These are phyloP conservation scores for Sphaerulina populicola DNA, from an alignment of 2,329 filamentous ascomycete genomes.

Conservation along the genomic window DNA sequence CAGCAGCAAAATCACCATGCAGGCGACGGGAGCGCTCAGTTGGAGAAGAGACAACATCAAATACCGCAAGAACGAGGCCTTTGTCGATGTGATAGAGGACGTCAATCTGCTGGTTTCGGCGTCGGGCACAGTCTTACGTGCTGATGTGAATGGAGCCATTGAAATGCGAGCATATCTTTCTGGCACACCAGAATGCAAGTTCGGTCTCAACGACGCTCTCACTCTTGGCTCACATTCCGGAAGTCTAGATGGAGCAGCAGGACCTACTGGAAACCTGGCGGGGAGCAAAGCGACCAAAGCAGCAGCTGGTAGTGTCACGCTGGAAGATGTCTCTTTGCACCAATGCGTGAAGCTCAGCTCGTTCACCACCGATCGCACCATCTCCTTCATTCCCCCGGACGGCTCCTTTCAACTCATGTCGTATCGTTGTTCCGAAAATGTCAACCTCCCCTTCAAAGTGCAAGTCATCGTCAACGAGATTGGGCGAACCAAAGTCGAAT, in stretches of 20 bases:
- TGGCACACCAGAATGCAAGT: constrained; percentile 97
- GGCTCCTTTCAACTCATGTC: constrained; percentile 98
- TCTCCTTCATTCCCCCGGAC: constrained; percentile 92
- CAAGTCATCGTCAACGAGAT: constrained; percentile 98
- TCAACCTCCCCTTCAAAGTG: constrained; percentile 97
- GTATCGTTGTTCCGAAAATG: constrained; percentile 95
- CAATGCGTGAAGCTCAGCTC: constrained; percentile 97
- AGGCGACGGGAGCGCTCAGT: constrained; percentile 90
- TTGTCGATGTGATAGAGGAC: constrained; percentile 98
- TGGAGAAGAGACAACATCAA: constrained; percentile 97
- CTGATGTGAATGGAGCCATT: constrained; percentile 94
- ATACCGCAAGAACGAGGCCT: constrained; percentile 98
- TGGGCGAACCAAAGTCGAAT: constrained; percentile 94
- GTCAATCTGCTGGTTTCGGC: constrained; percentile 99
- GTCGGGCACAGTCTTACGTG: constrained; percentile 84
- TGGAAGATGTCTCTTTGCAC: constrained; percentile 98
- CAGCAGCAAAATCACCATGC: constrained; percentile 97
- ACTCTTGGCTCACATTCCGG: constrained; percentile 61
- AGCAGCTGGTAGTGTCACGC: constrained; percentile 84
- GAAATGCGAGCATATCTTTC: constrained; percentile 97
- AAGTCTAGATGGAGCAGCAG: constrained; percentile 41
- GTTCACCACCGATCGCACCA: constrained; percentile 93
- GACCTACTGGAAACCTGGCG: constrained; percentile 66
- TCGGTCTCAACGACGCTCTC: constrained; percentile 90
- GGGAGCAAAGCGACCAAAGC: constrained; percentile 88